Percentiles rank a stretch among this genome's conserved stretches.
These are phyloP conservation scores for Metschnikowia shivogae DNA, from an alignment of 805 yeast species.

Conservation along the genomic window DNA sequence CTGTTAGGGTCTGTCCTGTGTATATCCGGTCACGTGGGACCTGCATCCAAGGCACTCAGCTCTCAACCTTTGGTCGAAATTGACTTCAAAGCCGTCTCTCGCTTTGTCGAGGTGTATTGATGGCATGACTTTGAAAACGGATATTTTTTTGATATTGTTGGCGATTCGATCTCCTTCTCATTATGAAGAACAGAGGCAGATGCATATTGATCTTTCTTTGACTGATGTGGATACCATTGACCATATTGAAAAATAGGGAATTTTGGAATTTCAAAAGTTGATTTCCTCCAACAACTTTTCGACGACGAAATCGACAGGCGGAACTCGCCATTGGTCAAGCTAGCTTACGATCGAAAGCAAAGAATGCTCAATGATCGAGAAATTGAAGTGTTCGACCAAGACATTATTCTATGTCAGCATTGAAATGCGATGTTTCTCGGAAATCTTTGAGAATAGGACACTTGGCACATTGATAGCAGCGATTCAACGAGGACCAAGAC, in stretches of 20 bases:
- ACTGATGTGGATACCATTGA: slow-evolving; percentile 71
- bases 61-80: slow-evolving; percentile 72
- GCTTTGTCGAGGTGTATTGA: slow-evolving; percentile 66
- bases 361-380: slow-evolving; percentile 50
- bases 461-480: too few species aligned
- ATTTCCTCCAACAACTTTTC: slow-evolving; percentile 57
- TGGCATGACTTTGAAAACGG: slow-evolving; percentile 55
- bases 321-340: slow-evolving; percentile 47
- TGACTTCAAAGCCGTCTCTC: slow-evolving; percentile 57
- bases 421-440: slow-evolving; percentile 70
- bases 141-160: slow-evolving; percentile 68
- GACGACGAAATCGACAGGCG: slow-evolving; percentile 32
- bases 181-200: slow-evolving; percentile 55
- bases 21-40: too few species aligned
- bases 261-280: slow-evolving; percentile 61
- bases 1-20: too few species aligned
- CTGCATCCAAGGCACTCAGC: background rate
- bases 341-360: slow-evolving; percentile 56
- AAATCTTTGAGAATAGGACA: too few species aligned
- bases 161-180: slow-evolving; percentile 59
- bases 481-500: too few species aligned
- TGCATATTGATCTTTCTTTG: slow-evolving; percentile 63
- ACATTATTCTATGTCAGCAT: slow-evolving; percentile 68
- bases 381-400: slow-evolving; percentile 75
- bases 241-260: slow-evolving; percentile 58